phyloP scores from a whole-genome alignment of 305 asterid genomes.

The Rubia peregrina region DNA sequence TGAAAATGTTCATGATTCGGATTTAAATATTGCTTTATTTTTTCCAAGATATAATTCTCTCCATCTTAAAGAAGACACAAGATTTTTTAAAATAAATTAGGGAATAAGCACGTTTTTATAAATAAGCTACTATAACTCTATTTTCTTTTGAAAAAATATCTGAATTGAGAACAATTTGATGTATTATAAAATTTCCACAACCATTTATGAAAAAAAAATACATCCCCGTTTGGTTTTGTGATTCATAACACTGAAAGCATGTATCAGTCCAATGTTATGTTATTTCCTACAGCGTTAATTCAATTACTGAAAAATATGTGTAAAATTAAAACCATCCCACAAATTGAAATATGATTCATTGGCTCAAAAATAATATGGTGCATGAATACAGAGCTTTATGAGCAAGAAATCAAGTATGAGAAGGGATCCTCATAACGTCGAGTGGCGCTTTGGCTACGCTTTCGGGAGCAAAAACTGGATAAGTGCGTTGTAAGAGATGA shows the following conservation, averaged over 20 bases:
- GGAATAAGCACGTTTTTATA: background rate
- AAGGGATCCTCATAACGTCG: conserved; percentile 73
- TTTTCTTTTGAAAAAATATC: too few relatives aligned
- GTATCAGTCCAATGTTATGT: too few relatives aligned
- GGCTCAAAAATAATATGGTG: background rate
- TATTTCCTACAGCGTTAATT: too few relatives aligned
- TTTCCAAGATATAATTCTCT: background rate
- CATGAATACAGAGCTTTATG: conserved; percentile 61
- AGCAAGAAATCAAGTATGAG: conserved; percentile 79
- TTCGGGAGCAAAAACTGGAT: conserved; percentile 98
- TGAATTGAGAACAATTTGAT: too few relatives aligned
- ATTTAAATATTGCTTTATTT: too few relatives aligned
- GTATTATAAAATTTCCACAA: too few relatives aligned
- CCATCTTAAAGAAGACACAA: background rate
- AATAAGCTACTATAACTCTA: background rate
- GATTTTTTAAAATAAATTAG: too few relatives aligned
- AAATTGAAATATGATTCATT: background rate
- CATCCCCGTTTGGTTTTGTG: too few relatives aligned
- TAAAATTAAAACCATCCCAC: background rate
- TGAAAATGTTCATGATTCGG: background rate
- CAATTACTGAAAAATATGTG: background rate
- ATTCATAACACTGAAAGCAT: background rate
- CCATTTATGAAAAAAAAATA: too few relatives aligned
- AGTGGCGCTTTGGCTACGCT: conserved; percentile 85
- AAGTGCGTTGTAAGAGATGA: conserved; percentile 88